These are phyloP conservation scores for Entelexis sorbosivorans DNA, from an alignment of 1,139 yeast species.

Conservation along the genomic window DNA sequence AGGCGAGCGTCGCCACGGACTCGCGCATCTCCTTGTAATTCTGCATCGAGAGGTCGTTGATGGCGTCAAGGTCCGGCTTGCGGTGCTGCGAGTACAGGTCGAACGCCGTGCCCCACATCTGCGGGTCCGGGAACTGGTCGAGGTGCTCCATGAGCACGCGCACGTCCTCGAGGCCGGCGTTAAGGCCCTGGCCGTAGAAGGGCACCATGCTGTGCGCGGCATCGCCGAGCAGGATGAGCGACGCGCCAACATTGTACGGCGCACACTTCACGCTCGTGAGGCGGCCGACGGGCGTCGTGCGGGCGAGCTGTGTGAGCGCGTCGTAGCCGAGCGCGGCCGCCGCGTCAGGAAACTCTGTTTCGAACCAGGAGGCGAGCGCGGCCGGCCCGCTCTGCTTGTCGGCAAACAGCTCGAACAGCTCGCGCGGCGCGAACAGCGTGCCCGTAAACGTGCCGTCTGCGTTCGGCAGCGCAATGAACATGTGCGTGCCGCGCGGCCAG, in stretches of 20 bases:
- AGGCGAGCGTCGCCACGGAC: slow-evolving; percentile 56
- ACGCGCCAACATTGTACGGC: slow-evolving; percentile 59
- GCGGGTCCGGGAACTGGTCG: slow-evolving; percentile 25
- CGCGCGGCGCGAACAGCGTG: slow-evolving; percentile 80
- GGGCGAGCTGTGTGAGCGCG: slow-evolving; percentile 4
- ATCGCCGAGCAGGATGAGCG: slow-evolving; percentile 69
- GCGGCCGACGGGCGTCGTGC: slow-evolving; percentile 50
- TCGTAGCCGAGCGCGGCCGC: slow-evolving; percentile 43
- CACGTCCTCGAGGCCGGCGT: slow-evolving; percentile 90
- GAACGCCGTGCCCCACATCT: slow-evolving; percentile 37
- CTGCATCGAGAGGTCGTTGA: slow-evolving; percentile 64
- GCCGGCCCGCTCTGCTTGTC: slow-evolving; percentile 31
- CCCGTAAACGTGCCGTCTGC: slow-evolving; percentile 78
- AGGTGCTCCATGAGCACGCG: slow-evolving; percentile 41
- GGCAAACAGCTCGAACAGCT: slow-evolving; percentile 40
- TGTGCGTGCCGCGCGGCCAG: slow-evolving; percentile 81
- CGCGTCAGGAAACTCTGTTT: slow-evolving; percentile 62
- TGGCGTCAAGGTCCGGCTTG: slow-evolving; percentile 58
- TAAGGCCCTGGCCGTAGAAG: slow-evolving; percentile 94
- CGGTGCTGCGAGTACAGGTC: slow-evolving; percentile 46
- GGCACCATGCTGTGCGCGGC: slow-evolving; percentile 98
- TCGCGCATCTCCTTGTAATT: slow-evolving; percentile 85
- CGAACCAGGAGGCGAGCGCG: slow-evolving; percentile 46
- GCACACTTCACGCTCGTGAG: slow-evolving; percentile 49
- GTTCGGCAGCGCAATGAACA: slow-evolving; percentile 86